Base-by-base conservation (phyloP, 164 flowering plant genomes). In the Stephania japonica region DNA sequence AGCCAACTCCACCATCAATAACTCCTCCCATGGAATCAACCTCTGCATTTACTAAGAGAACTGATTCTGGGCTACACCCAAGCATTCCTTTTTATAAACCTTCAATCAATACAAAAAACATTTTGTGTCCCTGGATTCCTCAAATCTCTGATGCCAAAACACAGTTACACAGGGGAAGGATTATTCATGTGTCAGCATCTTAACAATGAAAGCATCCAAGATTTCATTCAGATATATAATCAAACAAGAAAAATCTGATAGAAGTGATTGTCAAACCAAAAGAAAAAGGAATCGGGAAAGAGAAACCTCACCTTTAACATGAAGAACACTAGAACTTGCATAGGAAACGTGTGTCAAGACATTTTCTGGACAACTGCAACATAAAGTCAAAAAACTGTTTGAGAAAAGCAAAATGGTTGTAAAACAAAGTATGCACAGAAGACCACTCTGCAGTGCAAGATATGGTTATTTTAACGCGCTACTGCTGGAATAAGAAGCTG, bases 1-100 rank as follows among this genome's bases (percentile, higher is more conserved):
- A 76, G 71, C 87, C 94, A 78, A 84, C 87, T 84, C 93, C 91
- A 53, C 88, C 89, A 70, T 89, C 95, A 83, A 91, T 84, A 77
- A 88, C 90, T 79, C 95, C 98, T 82, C 98, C 97, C 98, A 92
- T 92, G 86, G 97, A 94, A 89, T 92, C 97, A 82, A 89, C 91
- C 84, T 90, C 95, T 73, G 97, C 95, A 90, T 94, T 87, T 86
- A 87, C 90, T 79, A 92, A 43, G 78, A 85, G 71, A 78, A 81
- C 81, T 86, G 83, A 75, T 73, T 86, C 91, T 69, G 87, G 80
- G 78, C 86, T 80, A 79, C 82, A 87, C 84, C 92, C 95, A 94
- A 87, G 94, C 97, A 92, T 92, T 84, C 86, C 91, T 79, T 71
- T 68, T 25, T 16, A 26, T 56, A 68, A 16, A 63, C 68, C 72